Base-by-base conservation (phyloP, 106 monocot species). In the Platanthera zijinensis region DNA sequence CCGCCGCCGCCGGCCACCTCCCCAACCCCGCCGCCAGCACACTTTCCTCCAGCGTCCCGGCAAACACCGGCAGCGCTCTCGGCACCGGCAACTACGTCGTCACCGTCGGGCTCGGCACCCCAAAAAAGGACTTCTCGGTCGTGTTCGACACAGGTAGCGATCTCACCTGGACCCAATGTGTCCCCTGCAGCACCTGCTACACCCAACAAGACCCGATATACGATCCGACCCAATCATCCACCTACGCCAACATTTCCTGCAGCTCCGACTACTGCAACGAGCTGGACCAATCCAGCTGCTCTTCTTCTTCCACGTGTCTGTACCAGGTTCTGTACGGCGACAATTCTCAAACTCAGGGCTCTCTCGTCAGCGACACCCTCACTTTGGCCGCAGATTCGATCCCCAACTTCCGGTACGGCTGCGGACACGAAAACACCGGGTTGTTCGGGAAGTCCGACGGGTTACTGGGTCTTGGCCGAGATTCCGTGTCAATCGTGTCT, bases 401-500 rank as follows among this genome's bases (percentile, higher is more conserved):
- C 6, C 28, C 69, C 5, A 59, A 49, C 19, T 88, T 88, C 56
- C 17, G 49, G 11, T 88, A 78, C 68, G 88, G 88, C 17, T 88
- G 88, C 56, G 88, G 85, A 14, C 28, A 72, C 1, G 47, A 80
- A 5, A 82, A 80, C 80, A 48, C 51, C 5, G 85, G 88, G 2
- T 48, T 80, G 1, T 88, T 80, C 73, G 83, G 77, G 6, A 50
- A 50, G 32, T 50, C 70, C 8, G 80, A 64, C n/a, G 85, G 88
- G 0, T 59, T 85, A 3, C 46, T 83, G 3, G 88, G 88, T 9
- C 83, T 88, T 9, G 88, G 88, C 48, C 80, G 85, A 3, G 46
- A 46, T 0, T 14, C 39, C 6, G 32, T 51, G 8, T 89, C 88
- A 6, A 9, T 89, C 12, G 74, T 85, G 2, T 69, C 69, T 8